Base-by-base conservation (phyloP, 1,284 basidiomycete species). In the Ganoderma boninense region DNA sequence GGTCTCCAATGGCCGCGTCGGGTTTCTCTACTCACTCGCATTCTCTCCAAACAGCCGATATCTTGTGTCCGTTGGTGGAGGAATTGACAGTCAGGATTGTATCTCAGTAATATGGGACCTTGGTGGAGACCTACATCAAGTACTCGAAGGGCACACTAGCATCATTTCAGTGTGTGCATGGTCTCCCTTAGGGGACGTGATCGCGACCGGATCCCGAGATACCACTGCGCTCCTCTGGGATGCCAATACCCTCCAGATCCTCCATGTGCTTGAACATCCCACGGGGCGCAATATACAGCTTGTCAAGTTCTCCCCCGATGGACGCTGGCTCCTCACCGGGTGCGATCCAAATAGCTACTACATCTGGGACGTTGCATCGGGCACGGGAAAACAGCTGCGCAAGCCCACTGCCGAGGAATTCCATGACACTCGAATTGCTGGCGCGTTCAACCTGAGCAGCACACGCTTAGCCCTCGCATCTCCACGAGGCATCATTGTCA, bases 1-100 rank as follows among this genome's bases (percentile, higher is more conserved):
- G 69, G 63, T 67, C 18, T 49, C 67, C 11, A 42, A 62, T 56
- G 56, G 35, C 35, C 35, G 7, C 35, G 7, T n/a, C 18, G 67
- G 67, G 40, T 23, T 32, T 18, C 64, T 76, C 7, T 7, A 35
- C 64, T 68, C 70, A 20, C 66, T 78, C 35, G 69, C 70, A 1
- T 79, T 77, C 67, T 77, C 77, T 0, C 76, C 77, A 10, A 72
- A 78, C 64, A 70, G 75, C 40, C 62, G n/a, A 32, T 62, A 49
- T 2, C 63, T 79, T 26, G 74, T 69, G 0, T 77, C 77, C 1
- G 76, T 7, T 35, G 71, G 13, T 73, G n/a, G n/a, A n/a, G n/a
- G n/a, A n/a, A n/a, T n/a, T n/a, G n/a, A n/a, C n/a, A n/a, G 75
- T 10, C 65, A 69, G 0, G 74, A 77, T 49, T n/a, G 49, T n/a